These are phyloP conservation scores for Teratosphaeria zuluensis DNA, from an alignment of 2,329 filamentous ascomycete species.

Conservation along the genomic window DNA sequence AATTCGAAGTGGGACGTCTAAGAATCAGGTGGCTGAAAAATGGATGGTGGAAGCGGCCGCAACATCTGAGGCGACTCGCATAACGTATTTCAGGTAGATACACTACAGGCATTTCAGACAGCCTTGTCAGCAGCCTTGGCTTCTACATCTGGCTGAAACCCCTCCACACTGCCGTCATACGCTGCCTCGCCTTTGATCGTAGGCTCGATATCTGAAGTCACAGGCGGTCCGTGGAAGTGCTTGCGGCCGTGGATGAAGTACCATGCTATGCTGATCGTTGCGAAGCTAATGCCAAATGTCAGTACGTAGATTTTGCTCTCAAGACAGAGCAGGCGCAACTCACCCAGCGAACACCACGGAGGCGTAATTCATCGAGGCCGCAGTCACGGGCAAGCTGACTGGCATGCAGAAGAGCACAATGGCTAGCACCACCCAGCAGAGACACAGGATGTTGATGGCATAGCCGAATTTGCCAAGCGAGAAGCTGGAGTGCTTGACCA, in stretches of 20 bases:
- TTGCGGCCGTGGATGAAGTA: slow-evolving; percentile 27
- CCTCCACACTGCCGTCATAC: slow-evolving; percentile 16
- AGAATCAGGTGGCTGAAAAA: neutral
- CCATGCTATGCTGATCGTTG: slow-evolving; percentile 23
- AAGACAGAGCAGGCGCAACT: neutral
- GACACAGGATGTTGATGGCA: slow-evolving; percentile 55
- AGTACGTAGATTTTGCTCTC: neutral
- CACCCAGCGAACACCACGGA: slow-evolving; percentile 21
- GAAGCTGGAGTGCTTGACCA: slow-evolving; percentile 56
- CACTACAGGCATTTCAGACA: neutral
- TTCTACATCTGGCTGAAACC: neutral
- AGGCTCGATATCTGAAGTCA: slow-evolving; percentile 19
- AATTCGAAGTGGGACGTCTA: slow-evolving; percentile 1
- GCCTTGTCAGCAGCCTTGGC: neutral
- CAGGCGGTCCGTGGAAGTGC: slow-evolving; percentile 26
- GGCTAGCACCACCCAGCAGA: slow-evolving; percentile 62
- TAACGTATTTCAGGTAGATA: neutral
- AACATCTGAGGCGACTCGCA: too few species aligned
- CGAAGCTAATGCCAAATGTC: slow-evolving; percentile 18
- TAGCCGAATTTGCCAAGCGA: slow-evolving; percentile 61
- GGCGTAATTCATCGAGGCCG: slow-evolving; percentile 34
- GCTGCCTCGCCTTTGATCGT: slow-evolving; percentile 17
- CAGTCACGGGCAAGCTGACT: slow-evolving; percentile 32
- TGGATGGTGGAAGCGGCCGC: too few species aligned
- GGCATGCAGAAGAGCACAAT: slow-evolving; percentile 70